These are phyloP conservation scores for Backusella liffmaniae DNA, from an alignment of 192 early-diverging fungal species.

Conservation along the genomic window DNA sequence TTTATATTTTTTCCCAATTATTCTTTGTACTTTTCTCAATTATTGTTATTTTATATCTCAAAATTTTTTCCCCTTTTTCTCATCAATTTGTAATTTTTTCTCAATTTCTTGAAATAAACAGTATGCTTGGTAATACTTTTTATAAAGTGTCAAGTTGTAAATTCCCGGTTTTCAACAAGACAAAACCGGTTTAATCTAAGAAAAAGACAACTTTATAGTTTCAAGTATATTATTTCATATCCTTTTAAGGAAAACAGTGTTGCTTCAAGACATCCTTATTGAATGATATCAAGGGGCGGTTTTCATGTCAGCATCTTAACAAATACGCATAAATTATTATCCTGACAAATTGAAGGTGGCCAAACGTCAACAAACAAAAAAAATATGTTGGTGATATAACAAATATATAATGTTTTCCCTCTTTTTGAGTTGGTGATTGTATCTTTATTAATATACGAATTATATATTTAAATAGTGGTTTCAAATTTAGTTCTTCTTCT, in stretches of 20 bases:
- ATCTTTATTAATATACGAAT: neutral
- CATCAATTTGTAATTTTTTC: too few species aligned
- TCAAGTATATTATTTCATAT: neutral
- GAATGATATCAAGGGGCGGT: neutral
- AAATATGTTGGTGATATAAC: neutral
- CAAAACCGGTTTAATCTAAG: neutral
- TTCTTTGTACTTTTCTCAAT: too few species aligned
- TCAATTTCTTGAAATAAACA: too few species aligned
- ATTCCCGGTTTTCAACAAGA: constrained; percentile 1
- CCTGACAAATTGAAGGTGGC: neutral
- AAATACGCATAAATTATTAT: neutral
- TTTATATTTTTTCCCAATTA: too few species aligned
- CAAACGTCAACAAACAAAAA: neutral
- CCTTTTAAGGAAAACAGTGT: neutral
- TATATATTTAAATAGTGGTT: neutral
- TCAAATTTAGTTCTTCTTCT: constrained; percentile 27
- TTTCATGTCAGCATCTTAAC: neutral
- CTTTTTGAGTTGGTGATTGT: neutral
- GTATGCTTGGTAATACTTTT: too few species aligned
- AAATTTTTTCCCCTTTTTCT: too few species aligned
- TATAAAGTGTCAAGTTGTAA: neutral
- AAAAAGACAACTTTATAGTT: neutral
- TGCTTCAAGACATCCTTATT: too few species aligned
- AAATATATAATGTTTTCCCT: neutral
- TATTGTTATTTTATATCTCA: too few species aligned